A percentile compares a stretch with the other conserved stretches of the same genome.
Conservation (phyloP, 306 rosid species). For the Trichosanthes cucumerina region DNA sequence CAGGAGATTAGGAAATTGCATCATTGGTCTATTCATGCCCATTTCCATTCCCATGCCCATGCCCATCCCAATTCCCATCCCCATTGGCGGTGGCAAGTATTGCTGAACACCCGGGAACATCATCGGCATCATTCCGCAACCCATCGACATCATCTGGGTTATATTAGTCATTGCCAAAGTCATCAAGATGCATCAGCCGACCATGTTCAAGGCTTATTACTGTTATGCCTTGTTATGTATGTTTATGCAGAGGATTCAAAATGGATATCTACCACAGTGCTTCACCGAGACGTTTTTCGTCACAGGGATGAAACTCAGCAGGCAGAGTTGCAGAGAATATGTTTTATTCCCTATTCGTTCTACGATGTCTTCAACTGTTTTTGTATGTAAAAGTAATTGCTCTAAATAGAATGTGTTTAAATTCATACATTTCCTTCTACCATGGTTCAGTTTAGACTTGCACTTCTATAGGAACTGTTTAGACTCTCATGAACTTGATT, state of each 20-base stretch:
- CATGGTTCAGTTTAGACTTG: background rate
- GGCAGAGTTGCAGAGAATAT: background rate
- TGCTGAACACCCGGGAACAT: slow-evolving; percentile 75
- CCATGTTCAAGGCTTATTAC: background rate
- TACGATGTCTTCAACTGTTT: background rate
- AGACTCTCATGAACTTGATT: background rate
- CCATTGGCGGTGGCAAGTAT: slow-evolving; percentile 48
- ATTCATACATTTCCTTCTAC: slow-evolving; percentile 3
- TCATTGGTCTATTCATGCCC: slow-evolving; percentile 66
- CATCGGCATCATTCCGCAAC: slow-evolving; percentile 84
- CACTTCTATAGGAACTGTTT: background rate
- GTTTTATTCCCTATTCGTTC: background rate
- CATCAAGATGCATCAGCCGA: background rate
- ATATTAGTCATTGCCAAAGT: background rate
- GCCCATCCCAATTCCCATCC: slow-evolving; percentile 61
- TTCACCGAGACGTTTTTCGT: background rate
- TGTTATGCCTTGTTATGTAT: background rate
- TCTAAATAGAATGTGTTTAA: background rate
- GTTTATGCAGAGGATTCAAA: background rate
- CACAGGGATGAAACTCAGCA: background rate
- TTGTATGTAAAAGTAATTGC: background rate
- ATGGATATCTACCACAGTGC: background rate
- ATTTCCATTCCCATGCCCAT: slow-evolving; percentile 83
- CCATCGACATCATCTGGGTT: slow-evolving; percentile 91
- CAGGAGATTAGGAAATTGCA: slow-evolving; percentile 55